Evolutionary conservation across 2,329 filamentous ascomycete genomes (phyloP), one percentile per base, ranked within the genome.

Genomic region (Trichoderma gracile): DNA sequence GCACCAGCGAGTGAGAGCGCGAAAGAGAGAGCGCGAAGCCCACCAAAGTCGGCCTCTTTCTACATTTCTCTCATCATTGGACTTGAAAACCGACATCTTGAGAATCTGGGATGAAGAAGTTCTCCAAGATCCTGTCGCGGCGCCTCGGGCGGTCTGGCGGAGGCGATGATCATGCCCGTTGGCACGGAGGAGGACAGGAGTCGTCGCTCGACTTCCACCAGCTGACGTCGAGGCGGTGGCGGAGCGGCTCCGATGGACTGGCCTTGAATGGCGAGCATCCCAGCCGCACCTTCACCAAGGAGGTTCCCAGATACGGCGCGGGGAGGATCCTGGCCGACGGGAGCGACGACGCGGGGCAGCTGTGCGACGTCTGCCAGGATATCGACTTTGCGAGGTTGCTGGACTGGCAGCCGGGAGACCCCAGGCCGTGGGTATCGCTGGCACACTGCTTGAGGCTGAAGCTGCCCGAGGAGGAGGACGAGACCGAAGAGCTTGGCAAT

Each of bases 341-440:
- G n/a, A 66, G 64, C 23, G 47, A 60, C 12, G 54, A 61, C 12
- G 64, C 25, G 19, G 46, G 30, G n/a, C 69, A 66, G 42, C 68
- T 71, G 10, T 78, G 76, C 63, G 68, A 71, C 15, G 68, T 70
- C 3, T 79, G 77, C 67, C 69, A 71, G 10, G 73, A 71, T 54
- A 75, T 76, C 47, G 75, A 77, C 63, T 78, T 79, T 64, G 72
- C 74, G 27, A 69, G 66, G 30, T 67, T 77, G 40, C 68, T 78
- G 57, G 73, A 75, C 64, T 78, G 76, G 76, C 69, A 71, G 40
- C 73, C 72, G 3, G 75, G 76, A 23, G 71, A 76, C 65, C 67
- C 75, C 17, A 68, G 76, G 59, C 74, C 76, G 5, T 78, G 76
- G 76, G 73, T 78, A 27, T 69, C 72, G 7, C 69, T 78, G 45